Conservation (phyloP, 164 flowering plant species). For the Berberis thunbergii region DNA sequence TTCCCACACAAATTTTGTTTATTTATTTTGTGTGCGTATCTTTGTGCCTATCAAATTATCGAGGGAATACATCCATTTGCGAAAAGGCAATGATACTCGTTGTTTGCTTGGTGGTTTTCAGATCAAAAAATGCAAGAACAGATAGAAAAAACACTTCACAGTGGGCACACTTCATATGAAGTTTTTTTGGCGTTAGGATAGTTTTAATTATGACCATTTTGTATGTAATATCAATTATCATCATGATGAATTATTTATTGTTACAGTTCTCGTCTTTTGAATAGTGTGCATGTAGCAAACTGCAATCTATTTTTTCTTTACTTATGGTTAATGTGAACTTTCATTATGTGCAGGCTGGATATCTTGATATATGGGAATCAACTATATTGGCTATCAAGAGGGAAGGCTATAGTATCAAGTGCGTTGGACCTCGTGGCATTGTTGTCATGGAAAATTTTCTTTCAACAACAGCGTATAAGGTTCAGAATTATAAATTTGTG, state of each 20-base stretch:
- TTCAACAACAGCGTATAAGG: conserved; percentile 23
- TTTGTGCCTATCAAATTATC: not conserved
- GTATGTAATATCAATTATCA: not conserved
- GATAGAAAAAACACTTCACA: conserved; percentile 45
- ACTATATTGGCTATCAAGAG: conserved; percentile 73
- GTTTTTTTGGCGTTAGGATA: conserved; percentile 61
- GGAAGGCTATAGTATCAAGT: conserved; percentile 80
- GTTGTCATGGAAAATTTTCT: conserved; percentile 64
- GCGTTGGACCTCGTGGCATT: conserved; percentile 46
- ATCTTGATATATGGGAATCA: conserved; percentile 76
- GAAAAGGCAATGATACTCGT: not conserved
- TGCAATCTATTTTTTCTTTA: not conserved
- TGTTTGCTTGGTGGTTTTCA: conserved; percentile 19
- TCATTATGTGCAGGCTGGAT: conserved; percentile 41
- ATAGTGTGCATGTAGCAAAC: too few species aligned
- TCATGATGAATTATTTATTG: not conserved
- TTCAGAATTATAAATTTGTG: not conserved
- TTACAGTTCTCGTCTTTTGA: not conserved
- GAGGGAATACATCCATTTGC: not conserved
- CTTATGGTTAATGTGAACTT: not conserved
- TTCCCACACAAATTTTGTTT: not conserved
- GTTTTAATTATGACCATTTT: not conserved
- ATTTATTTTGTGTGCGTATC: not conserved
- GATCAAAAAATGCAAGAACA: conserved; percentile 70
- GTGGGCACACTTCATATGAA: conserved; percentile 66